A percentile compares a stretch with the other conserved stretches of the same genome.
phyloP scores from a whole-genome alignment of 2,329 filamentous ascomycete species.

The Colletotrichum melonis region DNA sequence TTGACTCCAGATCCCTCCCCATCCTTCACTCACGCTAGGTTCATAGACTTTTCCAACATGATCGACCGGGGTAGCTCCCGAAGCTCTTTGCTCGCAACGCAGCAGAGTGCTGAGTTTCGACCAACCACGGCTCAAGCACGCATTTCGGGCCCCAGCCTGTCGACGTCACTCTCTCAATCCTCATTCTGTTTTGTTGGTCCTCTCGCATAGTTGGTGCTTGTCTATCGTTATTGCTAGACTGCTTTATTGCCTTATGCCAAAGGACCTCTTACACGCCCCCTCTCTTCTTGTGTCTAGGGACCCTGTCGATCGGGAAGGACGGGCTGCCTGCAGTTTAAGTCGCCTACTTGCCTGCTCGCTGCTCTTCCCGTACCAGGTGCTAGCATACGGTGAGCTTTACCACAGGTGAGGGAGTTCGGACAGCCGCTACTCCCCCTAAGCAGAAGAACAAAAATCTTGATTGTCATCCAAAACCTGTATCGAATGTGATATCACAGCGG shows the following conservation, averaged over 20 bases:
- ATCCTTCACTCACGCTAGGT: too few species aligned
- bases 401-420: conserved; percentile 5
- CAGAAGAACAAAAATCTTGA: background rate
- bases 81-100: background rate
- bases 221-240: background rate
- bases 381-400: too few species aligned
- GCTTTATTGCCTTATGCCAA: background rate
- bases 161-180: background rate
- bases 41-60: background rate
- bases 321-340: background rate
- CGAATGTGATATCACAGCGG: conserved; percentile 35
- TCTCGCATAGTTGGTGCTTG: background rate
- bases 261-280: background rate
- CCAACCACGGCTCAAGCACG: background rate
- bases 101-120: background rate
- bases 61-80: background rate
- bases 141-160: background rate
- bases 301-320: conserved; percentile 8
- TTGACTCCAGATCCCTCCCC: background rate
- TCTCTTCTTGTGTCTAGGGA: background rate
- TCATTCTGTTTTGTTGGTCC: too few species aligned
- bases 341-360: too few species aligned
- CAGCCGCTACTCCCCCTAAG: background rate
- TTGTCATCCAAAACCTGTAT: conserved; percentile 8
- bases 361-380: too few species aligned